phyloP scores from a whole-genome alignment of 306 rosid species.

The Dryas drummondii region DNA sequence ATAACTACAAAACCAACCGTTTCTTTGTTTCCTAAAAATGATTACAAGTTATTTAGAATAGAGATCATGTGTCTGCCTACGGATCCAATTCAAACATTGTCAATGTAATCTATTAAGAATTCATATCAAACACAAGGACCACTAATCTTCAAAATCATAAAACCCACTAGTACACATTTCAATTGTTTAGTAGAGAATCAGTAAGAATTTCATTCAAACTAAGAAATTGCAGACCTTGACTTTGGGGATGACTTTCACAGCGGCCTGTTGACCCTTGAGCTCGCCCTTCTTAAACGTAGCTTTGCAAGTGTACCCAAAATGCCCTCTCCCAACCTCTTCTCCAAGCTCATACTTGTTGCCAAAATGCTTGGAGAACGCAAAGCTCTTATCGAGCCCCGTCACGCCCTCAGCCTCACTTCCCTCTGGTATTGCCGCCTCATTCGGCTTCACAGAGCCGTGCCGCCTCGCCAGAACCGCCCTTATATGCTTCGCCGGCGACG shows the following conservation, averaged over 20 bases:
- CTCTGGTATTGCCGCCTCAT: conserved; percentile 62
- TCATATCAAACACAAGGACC: neutral
- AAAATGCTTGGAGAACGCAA: conserved; percentile 83
- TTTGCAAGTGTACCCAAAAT: conserved; percentile 80
- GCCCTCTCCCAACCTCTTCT: conserved; percentile 88
- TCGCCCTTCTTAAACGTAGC: conserved; percentile 75
- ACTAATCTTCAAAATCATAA: neutral
- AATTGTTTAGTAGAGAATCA: neutral
- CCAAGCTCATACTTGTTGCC: conserved; percentile 71
- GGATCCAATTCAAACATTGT: conserved; percentile 15
- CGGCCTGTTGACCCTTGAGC: conserved; percentile 64
- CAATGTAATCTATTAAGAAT: neutral
- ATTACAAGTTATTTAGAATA: no score
- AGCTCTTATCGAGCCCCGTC: conserved; percentile 71
- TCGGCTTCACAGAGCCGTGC: conserved; percentile 82
- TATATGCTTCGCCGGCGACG: conserved; percentile 93
- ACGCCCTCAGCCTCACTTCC: conserved; percentile 57
- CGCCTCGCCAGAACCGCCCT: conserved; percentile 67
- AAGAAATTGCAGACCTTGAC: conserved; percentile 52
- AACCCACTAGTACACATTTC: neutral
- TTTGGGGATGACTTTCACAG: conserved; percentile 92
- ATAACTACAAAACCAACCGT: neutral
- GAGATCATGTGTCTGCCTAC: neutral
- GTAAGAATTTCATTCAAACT: neutral
- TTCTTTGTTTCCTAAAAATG: neutral